Percentiles rank a stretch among this genome's conserved stretches.
Conservation (phyloP, 2,329 filamentous ascomycete species). For the Malbranchea zuffiana region DNA sequence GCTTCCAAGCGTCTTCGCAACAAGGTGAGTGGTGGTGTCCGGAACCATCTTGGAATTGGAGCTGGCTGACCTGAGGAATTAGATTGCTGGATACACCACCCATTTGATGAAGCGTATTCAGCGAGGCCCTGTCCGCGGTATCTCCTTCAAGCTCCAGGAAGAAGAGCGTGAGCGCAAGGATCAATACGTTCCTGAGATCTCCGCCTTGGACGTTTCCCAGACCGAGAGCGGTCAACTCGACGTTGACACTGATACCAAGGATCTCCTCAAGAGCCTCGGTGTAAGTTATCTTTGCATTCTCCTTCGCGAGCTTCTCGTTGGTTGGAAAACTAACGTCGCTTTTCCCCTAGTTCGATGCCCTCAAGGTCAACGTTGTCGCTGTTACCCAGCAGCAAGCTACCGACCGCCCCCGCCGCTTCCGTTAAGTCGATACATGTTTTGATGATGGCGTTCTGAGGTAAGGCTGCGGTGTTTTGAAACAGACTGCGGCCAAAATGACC, state of each 20-base stretch:
- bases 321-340: slow-evolving; percentile 22
- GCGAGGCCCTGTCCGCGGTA: slow-evolving; percentile 96
- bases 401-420: slow-evolving; percentile 73
- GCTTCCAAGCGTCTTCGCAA: slow-evolving; percentile 98
- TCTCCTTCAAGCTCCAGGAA: slow-evolving; percentile 99
- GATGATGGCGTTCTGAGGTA: slow-evolving; percentile 7
- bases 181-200: slow-evolving; percentile 99
- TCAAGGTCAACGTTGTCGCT: slow-evolving; percentile 89
- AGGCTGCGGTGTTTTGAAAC: no score
- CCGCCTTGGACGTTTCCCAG: slow-evolving; percentile 95
- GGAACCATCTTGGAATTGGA: neutral
- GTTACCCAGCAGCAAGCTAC: slow-evolving; percentile 78
- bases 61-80: slow-evolving; percentile 1
- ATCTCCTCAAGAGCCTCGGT: slow-evolving; percentile 95
- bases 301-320: slow-evolving; percentile 5
- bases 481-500: slow-evolving; percentile 5
- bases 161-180: slow-evolving; percentile 99
- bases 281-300: slow-evolving; percentile 51
- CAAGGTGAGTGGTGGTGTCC: slow-evolving; percentile 56
- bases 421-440: slow-evolving; percentile 11
- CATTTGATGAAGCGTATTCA: slow-evolving; percentile 99
- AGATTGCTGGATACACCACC: slow-evolving; percentile 98
- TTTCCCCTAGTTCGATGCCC: slow-evolving; percentile 70
- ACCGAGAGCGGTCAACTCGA: slow-evolving; percentile 87
- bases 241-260: slow-evolving; percentile 95